Evolutionary conservation across 2,329 filamentous ascomycete genomes (phyloP).

Genomic region (Falciphora oryzae): DNA sequence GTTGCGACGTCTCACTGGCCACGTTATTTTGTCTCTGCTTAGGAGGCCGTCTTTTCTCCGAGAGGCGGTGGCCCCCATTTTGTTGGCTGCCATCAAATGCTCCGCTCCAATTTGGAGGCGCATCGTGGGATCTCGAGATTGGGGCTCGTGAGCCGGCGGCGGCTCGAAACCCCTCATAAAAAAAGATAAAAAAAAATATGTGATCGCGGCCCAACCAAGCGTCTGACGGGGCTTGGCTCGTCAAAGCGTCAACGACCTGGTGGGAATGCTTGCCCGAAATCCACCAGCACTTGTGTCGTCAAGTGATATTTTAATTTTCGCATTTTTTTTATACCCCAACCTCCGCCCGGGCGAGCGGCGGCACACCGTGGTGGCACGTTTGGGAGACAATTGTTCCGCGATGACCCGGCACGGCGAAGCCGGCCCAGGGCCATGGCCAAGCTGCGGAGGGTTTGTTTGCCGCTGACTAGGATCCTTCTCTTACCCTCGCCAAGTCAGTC

Average conservation of each 20-base stretch:
- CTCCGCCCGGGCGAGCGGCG: background rate
- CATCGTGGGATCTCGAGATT: background rate
- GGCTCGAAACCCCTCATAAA: background rate
- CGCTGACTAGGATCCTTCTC: background rate
- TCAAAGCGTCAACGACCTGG: background rate
- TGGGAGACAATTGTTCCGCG: background rate
- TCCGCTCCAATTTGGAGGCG: background rate
- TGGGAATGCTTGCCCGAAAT: background rate
- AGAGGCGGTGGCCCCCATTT: no score
- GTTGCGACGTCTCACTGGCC: constrained; percentile 5
- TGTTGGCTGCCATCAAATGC: no score
- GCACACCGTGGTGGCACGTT: background rate
- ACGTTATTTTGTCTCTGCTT: background rate
- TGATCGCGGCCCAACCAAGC: background rate
- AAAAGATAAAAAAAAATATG: background rate
- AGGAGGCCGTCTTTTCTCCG: background rate
- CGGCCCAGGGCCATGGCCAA: no score
- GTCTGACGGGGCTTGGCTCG: background rate
- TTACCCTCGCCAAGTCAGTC: background rate
- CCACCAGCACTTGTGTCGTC: no score
- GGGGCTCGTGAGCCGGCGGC: background rate
- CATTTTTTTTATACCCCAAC: background rate
- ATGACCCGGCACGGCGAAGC: background rate
- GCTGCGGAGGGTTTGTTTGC: no score
- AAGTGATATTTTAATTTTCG: background rate